Evolutionary conservation across 306 rosid species (phyloP).

Genomic region (Begonia masoniana): DNA sequence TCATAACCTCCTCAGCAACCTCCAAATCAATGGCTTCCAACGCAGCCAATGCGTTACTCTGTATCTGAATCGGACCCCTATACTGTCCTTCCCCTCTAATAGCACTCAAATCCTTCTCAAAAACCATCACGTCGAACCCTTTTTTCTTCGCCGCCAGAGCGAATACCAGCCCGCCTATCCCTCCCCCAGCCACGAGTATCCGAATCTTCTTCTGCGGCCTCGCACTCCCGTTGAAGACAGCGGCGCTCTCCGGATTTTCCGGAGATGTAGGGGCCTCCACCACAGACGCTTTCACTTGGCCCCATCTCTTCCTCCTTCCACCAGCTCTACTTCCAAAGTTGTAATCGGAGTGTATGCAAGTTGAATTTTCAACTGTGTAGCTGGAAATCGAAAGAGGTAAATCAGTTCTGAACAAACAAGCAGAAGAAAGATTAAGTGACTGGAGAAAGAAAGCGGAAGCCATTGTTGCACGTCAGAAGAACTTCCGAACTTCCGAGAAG

Average conservation of each 20-base stretch:
- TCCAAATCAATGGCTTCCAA: slow-evolving; percentile 86
- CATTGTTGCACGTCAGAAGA: slow-evolving; percentile 17
- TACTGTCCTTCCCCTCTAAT: slow-evolving; percentile 93
- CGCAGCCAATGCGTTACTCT: slow-evolving; percentile 96
- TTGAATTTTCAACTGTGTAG: slow-evolving; percentile 22
- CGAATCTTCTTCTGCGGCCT: slow-evolving; percentile 33
- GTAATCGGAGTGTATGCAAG: slow-evolving; percentile 10
- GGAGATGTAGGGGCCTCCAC: slow-evolving; percentile 20
- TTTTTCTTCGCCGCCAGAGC: slow-evolving; percentile 89
- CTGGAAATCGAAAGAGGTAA: slow-evolving; percentile 26
- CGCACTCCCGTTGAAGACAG: slow-evolving; percentile 8
- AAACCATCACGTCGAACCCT: slow-evolving; percentile 92
- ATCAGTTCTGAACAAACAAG: slow-evolving; percentile 32
- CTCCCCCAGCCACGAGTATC: slow-evolving; percentile 87
- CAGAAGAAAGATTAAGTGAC: slow-evolving; percentile 36
- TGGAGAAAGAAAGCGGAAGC: slow-evolving; percentile 33
- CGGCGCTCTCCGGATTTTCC: slow-evolving; percentile 11
- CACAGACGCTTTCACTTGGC: slow-evolving; percentile 27
- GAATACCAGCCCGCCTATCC: slow-evolving; percentile 88
- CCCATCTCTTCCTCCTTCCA: slow-evolving; percentile 20
- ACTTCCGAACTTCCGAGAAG: too few relatives aligned
- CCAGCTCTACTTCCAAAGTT: slow-evolving; percentile 18
- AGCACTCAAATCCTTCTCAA: slow-evolving; percentile 94
- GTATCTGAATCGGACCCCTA: slow-evolving; percentile 97
- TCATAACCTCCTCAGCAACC: slow-evolving; percentile 89